phyloP scores from a whole-genome alignment of 192 early-diverging fungal species.

The Coemansia sp. region DNA sequence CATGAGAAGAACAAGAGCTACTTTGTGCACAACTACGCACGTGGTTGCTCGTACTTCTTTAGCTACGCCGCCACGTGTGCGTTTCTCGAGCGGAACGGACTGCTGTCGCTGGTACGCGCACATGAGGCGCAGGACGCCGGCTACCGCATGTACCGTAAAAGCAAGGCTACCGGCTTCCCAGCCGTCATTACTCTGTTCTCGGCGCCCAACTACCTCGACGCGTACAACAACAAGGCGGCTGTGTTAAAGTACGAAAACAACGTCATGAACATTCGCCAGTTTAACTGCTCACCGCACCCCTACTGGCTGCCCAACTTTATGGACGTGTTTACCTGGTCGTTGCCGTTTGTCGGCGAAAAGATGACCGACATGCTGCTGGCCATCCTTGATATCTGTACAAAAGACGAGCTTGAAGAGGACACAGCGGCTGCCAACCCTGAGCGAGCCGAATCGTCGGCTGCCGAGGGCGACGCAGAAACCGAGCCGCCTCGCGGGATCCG shows the following conservation, averaged over 20 bases:
- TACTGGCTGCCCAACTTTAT: conserved; percentile 99
- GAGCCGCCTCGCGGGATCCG: neutral
- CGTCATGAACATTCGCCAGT: conserved; percentile 98
- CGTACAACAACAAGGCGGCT: conserved; percentile 99
- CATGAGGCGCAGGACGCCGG: conserved; percentile 98
- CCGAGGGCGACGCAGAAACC: neutral
- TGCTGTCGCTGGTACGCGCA: conserved; percentile 93
- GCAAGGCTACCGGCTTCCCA: conserved; percentile 88
- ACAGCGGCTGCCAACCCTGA: no score
- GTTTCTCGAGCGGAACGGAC: conserved; percentile 91
- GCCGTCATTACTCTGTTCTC: conserved; percentile 98
- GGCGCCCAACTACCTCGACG: conserved; percentile 96
- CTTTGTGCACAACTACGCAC: conserved; percentile 89
- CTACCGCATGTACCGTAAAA: conserved; percentile 96
- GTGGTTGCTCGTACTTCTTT: conserved; percentile 95
- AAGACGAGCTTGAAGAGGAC: conserved; percentile 83
- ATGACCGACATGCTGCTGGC: conserved; percentile 96
- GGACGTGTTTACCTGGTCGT: conserved; percentile 97
- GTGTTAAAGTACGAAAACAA: conserved; percentile 99
- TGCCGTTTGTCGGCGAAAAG: conserved; percentile 98
- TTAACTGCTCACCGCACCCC: conserved; percentile 92
- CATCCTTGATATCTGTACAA: conserved; percentile 92
- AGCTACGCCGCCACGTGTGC: conserved; percentile 89
- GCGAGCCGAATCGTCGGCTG: neutral
- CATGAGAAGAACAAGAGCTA: conserved; percentile 86